Percentiles rank a stretch among this genome's conserved stretches.
Conservation (phyloP, 2,329 filamentous ascomycete species). For the Exophiala xenobiotica region DNA sequence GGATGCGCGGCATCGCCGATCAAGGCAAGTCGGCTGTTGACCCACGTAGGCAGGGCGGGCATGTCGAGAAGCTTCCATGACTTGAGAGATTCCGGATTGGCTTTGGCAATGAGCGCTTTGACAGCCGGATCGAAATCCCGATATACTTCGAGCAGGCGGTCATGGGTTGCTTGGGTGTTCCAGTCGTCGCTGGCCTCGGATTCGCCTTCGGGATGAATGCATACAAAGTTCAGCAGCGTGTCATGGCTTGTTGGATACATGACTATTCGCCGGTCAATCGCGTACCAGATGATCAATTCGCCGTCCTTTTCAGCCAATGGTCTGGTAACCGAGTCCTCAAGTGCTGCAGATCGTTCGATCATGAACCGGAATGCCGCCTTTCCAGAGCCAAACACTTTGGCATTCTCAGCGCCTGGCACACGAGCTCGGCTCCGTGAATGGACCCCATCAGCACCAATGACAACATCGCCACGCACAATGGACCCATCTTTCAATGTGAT, state of each 20-base stretch:
- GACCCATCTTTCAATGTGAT: conserved; percentile 50
- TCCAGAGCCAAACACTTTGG: conserved; percentile 44
- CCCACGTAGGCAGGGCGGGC: conserved; percentile 44
- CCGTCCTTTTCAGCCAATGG: conserved; percentile 41
- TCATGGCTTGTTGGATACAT: conserved; percentile 33
- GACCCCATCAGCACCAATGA: conserved; percentile 58
- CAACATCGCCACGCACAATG: conserved; percentile 47
- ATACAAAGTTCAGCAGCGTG: conserved; percentile 25
- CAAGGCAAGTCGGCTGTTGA: conserved; percentile 54
- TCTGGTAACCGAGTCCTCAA: conserved; percentile 41
- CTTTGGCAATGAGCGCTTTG: conserved; percentile 11
- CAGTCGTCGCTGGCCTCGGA: conserved; percentile 40
- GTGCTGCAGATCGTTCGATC: conserved; percentile 31
- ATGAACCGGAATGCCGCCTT: conserved; percentile 40
- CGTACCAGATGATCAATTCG: conserved; percentile 47
- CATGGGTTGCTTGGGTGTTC: conserved; percentile 13
- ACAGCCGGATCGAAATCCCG: conserved; percentile 13
- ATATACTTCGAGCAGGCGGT: conserved; percentile 13
- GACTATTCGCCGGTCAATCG: conserved; percentile 31
- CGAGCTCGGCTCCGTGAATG: conserved; percentile 36
- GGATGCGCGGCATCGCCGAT: conserved; percentile 69
- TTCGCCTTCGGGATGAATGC: conserved; percentile 23
- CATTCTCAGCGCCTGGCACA: conserved; percentile 32
- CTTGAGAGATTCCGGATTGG: conserved; percentile 45
- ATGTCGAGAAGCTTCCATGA: conserved; percentile 64